Evolutionary conservation across 176 grass and related monocot species (phyloP).

Genomic region (Lolium perenne): DNA sequence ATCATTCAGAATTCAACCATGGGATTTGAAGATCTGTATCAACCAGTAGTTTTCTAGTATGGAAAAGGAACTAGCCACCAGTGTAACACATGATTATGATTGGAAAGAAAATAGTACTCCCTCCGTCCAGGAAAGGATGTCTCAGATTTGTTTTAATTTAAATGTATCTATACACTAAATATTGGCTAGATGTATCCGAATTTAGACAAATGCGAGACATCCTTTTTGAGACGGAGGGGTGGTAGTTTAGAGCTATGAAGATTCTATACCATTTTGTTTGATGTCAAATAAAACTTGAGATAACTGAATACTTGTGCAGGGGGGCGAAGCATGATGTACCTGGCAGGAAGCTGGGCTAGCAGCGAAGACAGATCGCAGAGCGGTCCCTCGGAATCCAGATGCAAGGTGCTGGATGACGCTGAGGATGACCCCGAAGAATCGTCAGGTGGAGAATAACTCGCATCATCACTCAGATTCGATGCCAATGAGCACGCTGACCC

Average conservation of each 20-base stretch:
- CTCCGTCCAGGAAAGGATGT: no score
- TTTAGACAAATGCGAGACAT: no score
- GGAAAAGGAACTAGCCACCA: constrained; percentile 12
- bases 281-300: neutral
- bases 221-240: no score
- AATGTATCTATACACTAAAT: no score
- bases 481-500: constrained; percentile 38
- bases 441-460: constrained; percentile 9
- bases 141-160: no score
- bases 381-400: constrained; percentile 37
- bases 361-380: constrained; percentile 56
- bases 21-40: neutral
- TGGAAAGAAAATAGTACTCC: no score
- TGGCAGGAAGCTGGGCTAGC: constrained; percentile 54
- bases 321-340: constrained; percentile 28
- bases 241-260: no score
- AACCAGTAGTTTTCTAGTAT: neutral
- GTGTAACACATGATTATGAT: no score
- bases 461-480: constrained; percentile 39
- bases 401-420: constrained; percentile 32
- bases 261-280: no score
- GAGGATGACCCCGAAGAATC: constrained; percentile 4
- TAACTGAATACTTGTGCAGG: constrained; percentile 5
- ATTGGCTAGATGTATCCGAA: no score
- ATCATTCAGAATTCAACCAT: neutral